Evolutionary conservation across 2,329 filamentous ascomycete species (phyloP), one percentile per base, ranked within the genome.

Genomic region (Claviceps sp.): DNA sequence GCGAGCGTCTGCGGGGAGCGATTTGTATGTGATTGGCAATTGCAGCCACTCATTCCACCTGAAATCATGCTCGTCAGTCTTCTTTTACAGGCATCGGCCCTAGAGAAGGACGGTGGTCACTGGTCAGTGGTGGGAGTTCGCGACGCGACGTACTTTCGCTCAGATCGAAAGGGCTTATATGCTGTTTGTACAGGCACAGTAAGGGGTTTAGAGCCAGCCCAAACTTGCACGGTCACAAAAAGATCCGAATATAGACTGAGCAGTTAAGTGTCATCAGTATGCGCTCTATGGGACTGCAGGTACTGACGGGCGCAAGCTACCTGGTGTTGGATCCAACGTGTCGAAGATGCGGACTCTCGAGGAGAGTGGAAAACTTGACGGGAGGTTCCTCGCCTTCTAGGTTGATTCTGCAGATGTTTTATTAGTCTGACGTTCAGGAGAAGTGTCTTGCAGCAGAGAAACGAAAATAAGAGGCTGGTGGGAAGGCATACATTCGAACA

Each of bases 21-120:
- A 84, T 55, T 86, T 83, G 66, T 96, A 93, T 4, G 82, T 78
- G 55, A 97, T 82, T 0, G 93, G 91, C 40, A 98, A 72, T 36
- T 85, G 82, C 29, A 98, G 79, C 93, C 94, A 98, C 71, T 97
- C 91, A 64, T 95, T 95, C 93, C 93, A 96, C 63, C 82, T 82
- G 53, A 62, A 45, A 22, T 11, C 5, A 5, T 4, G 6, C 8
- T 39, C 45, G n/a, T 22, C 14, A 49, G 48, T 34, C 49, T 14
- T 37, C 16, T 38, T 22, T 38, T 2, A 36, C 4, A 16, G 17
- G 17, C 23, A 34, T 23, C 11, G 2, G 2, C 17, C 46, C 36
- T n/a, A n/a, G 40, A 23, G 47, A 3, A 5, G 9, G 42, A 14
- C 14, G 14, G 34, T 11, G 20, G 20, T 20, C 20, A 20, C 20